These are phyloP conservation scores for Blastobotrys muscicola DNA, from an alignment of 805 yeast genomes.

Conservation along the genomic window DNA sequence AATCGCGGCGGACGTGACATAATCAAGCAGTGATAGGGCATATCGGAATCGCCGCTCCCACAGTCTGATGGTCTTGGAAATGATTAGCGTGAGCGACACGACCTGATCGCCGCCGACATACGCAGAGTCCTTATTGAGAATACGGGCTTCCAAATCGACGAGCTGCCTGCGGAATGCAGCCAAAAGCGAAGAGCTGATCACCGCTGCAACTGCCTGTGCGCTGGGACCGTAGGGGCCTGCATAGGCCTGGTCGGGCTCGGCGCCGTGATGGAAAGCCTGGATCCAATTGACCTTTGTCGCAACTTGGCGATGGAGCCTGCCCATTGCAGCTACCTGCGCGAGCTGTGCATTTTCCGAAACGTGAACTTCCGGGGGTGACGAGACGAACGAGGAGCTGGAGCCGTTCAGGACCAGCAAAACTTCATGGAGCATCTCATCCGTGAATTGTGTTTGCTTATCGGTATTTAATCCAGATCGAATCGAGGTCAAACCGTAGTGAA, in stretches of 20 bases:
- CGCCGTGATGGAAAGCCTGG: not conserved
- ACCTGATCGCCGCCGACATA: conserved; percentile 13
- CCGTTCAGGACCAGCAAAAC: conserved; percentile 19
- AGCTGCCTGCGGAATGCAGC: conserved; percentile 6
- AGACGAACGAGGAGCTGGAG: conserved; percentile 9
- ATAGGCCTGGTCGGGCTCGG: not conserved
- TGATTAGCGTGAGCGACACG: conserved; percentile 12
- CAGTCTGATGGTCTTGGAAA: conserved; percentile 10
- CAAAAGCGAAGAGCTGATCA: not conserved
- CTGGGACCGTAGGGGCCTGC: conserved; percentile 2
- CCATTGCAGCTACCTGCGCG: conserved; percentile 13
- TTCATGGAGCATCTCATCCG: conserved; percentile 17
- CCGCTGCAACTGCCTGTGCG: conserved; percentile 1
- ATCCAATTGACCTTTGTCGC: conserved; percentile 3
- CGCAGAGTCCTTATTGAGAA: conserved; percentile 11
- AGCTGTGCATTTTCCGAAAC: conserved; percentile 13
- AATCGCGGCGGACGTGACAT: conserved; percentile 3
- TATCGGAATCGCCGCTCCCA: conserved; percentile 15
- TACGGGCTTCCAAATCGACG: conserved; percentile 11
- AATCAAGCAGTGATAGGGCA: conserved; percentile 8
- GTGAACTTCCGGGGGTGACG: conserved; percentile 8
- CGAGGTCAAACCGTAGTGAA: too few species aligned
- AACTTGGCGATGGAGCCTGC: conserved; percentile 10
- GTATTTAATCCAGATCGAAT: too few species aligned
- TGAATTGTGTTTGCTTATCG: too few species aligned